Conservation (phyloP, 2,329 filamentous ascomycete species). For the Fusarium decemcellulare region DNA sequence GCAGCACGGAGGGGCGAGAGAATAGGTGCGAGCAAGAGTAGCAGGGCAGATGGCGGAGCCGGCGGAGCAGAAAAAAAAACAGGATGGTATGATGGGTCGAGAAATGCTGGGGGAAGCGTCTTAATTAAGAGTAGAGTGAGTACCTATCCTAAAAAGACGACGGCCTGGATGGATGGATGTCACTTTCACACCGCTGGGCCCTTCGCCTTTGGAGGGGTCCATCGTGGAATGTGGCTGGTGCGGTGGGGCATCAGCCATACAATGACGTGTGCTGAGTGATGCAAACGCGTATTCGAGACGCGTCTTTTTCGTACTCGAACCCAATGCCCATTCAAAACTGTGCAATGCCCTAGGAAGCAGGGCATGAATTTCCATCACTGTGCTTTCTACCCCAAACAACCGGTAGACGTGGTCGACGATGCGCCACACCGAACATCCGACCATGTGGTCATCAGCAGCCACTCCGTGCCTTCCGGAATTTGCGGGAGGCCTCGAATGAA, state of each 20-base stretch:
- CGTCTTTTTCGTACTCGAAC: constrained; percentile 16
- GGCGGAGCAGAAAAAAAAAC: constrained; percentile 4
- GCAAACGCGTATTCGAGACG: constrained; percentile 36
- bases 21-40: constrained; percentile 2
- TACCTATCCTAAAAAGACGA: constrained; percentile 4
- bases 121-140: constrained; percentile 30
- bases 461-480: constrained; percentile 37
- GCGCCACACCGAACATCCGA: constrained; percentile 14
- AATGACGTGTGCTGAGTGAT: constrained; percentile 35
- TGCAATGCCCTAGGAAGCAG: too few relatives aligned
- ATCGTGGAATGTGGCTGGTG: constrained; percentile 35
- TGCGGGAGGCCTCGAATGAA: constrained; percentile 28
- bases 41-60: constrained; percentile 4
- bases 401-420: neutral
- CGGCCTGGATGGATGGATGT: constrained; percentile 21
- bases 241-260: constrained; percentile 19
- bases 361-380: neutral
- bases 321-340: neutral
- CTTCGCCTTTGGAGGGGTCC: constrained; percentile 29
- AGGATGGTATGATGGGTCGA: constrained; percentile 41
- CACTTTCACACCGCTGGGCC: constrained; percentile 42
- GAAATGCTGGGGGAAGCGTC: constrained; percentile 38
- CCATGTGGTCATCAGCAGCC: neutral
- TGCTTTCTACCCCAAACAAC: neutral
- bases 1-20: constrained; percentile 3